A percentile compares a stretch with the other conserved stretches of the same genome.
Evolutionary conservation across 257 asterid species (phyloP).

Genomic region (Solanum ossicruentum): DNA sequence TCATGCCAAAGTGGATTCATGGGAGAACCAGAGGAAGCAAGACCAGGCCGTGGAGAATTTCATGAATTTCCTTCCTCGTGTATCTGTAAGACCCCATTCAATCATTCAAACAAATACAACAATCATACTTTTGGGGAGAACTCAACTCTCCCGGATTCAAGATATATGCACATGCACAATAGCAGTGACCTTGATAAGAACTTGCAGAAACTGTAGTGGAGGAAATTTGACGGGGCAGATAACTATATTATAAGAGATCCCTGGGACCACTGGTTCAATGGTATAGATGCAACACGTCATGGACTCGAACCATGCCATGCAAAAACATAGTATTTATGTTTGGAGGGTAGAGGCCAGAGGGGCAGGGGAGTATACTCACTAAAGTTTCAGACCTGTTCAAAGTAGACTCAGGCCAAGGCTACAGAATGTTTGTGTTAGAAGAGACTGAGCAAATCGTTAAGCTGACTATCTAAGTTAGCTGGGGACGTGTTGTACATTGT

Average conservation of each 20-base stretch:
- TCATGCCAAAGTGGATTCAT: conserved; percentile 92
- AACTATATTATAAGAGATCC: conserved; percentile 21
- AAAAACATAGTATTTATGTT: neutral
- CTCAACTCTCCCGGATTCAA: neutral
- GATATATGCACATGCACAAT: conserved; percentile 2
- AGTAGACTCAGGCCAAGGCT: neutral
- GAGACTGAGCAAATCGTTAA: neutral
- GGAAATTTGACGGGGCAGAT: conserved; percentile 10
- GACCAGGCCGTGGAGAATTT: conserved; percentile 88
- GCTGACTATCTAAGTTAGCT: neutral
- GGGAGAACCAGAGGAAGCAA: conserved; percentile 96
- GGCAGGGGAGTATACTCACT: neutral
- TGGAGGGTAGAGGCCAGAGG: neutral
- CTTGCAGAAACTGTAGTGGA: conserved; percentile 5
- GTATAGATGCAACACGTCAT: neutral
- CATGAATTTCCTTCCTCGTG: conserved; percentile 86
- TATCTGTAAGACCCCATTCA: conserved; percentile 59
- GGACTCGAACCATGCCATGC: neutral
- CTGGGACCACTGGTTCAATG: neutral
- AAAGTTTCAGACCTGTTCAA: neutral
- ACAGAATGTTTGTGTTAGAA: neutral
- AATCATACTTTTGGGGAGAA: neutral
- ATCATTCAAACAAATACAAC: conserved; percentile 5
- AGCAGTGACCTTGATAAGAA: conserved; percentile 3
- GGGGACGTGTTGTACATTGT: neutral